These are phyloP conservation scores for Sideroxylon spinosum DNA, from an alignment of 179 eudicot genomes.

Conservation along the genomic window DNA sequence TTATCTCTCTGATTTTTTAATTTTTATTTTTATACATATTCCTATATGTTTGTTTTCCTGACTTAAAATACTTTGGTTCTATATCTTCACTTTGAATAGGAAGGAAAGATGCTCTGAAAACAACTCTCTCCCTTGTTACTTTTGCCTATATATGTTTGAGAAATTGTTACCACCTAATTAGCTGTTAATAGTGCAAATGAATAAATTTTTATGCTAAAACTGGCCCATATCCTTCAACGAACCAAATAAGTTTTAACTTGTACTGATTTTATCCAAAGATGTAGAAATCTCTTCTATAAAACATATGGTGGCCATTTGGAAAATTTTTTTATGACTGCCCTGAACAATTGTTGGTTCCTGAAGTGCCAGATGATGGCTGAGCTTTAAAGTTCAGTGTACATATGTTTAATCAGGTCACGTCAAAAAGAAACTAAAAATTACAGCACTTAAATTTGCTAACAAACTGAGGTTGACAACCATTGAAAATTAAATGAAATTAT, in stretches of 20 bases:
- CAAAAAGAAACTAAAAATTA: not conserved
- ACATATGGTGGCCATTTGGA: not conserved
- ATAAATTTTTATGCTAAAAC: not conserved
- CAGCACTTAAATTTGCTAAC: not conserved
- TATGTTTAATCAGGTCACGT: not conserved
- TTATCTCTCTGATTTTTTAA: not conserved
- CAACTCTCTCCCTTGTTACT: not conserved
- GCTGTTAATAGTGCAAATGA: not conserved
- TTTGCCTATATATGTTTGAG: not conserved
- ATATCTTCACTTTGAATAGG: not conserved
- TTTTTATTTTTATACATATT: not conserved
- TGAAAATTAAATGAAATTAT: too few relatives aligned
- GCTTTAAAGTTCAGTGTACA: not conserved
- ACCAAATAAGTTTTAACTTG: not conserved
- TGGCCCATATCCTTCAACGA: not conserved
- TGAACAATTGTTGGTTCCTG: not conserved
- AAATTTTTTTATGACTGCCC: too few relatives aligned
- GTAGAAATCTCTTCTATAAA: not conserved
- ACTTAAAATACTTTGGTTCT: not conserved
- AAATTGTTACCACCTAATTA: not conserved
- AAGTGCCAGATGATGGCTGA: slow-evolving; percentile 2
- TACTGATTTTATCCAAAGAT: not conserved
- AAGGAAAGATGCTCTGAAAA: not conserved
- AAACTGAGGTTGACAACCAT: not conserved
- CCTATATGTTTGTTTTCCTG: not conserved